A percentile compares a stretch with the other conserved stretches of the same genome.
phyloP scores from a whole-genome alignment of 805 yeast species.

The Candida tammaniensis region DNA sequence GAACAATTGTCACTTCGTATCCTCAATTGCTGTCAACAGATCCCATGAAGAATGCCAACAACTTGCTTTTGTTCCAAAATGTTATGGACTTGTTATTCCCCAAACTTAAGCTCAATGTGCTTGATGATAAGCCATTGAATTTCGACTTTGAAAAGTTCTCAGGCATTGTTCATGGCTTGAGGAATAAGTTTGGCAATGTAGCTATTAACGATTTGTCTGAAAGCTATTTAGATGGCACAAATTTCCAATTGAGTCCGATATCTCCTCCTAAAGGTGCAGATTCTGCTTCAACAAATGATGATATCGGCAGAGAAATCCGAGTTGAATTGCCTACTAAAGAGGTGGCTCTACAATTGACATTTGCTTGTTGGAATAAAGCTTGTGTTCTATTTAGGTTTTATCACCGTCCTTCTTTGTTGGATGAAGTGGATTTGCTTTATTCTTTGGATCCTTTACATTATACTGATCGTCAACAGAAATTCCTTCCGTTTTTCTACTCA shows the following conservation, averaged over 20 bases:
- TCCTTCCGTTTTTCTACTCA: constrained; percentile 77
- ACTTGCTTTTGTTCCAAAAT: constrained; percentile 30
- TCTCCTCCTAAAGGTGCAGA: constrained; percentile 6
- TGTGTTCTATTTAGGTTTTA: constrained; percentile 83
- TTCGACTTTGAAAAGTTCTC: constrained; percentile 36
- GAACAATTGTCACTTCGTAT: constrained; percentile 7
- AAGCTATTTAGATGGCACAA: constrained; percentile 25
- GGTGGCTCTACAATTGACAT: constrained; percentile 65
- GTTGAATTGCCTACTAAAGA: constrained; percentile 74
- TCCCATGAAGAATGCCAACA: constrained; percentile 14
- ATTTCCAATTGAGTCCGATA: constrained; percentile 7
- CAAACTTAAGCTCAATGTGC: constrained; percentile 28
- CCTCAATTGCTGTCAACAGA: constrained; percentile 8
- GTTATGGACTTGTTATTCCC: constrained; percentile 35
- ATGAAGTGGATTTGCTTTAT: constrained; percentile 72
- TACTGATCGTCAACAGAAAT: constrained; percentile 69
- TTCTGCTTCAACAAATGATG: constrained; percentile 16
- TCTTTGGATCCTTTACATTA: constrained; percentile 71
- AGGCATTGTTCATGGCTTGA: constrained; percentile 20
- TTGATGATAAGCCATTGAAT: constrained; percentile 27
- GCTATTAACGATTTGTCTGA: constrained; percentile 27
- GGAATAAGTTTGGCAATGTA: constrained; percentile 11
- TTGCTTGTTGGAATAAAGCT: constrained; percentile 80
- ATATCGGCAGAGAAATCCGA: constrained; percentile 46
- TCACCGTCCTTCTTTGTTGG: constrained; percentile 77